These are phyloP conservation scores for Ichthyophthirius multifiliis DNA, from an alignment of 169 alveolate species.

Conservation along the genomic window DNA sequence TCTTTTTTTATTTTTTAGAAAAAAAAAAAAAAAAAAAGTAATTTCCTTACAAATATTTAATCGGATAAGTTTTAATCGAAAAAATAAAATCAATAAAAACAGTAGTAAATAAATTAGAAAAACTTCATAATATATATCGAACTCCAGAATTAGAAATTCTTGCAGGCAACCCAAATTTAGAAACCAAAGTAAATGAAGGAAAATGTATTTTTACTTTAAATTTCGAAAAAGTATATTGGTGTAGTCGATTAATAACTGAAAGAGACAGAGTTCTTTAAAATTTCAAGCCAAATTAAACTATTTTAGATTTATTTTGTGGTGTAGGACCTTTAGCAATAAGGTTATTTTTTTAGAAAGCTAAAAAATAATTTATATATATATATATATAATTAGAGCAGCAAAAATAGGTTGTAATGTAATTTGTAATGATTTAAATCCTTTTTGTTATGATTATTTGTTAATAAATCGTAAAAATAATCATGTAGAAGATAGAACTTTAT, in stretches of 20 bases:
- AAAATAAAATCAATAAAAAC: conserved; percentile 67
- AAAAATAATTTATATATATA: background rate
- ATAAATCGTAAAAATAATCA: conserved; percentile 62
- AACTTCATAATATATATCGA: conserved; percentile 33
- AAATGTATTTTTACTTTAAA: conserved; percentile 60
- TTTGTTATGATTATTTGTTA: conserved; percentile 57
- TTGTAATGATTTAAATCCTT: conserved; percentile 83
- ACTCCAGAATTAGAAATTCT: conserved; percentile 74
- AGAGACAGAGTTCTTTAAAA: conserved; percentile 65
- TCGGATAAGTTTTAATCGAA: conserved; percentile 77
- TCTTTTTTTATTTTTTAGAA: background rate
- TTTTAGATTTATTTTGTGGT: conserved; percentile 83
- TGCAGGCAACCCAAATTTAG: conserved; percentile 75
- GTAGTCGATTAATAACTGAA: conserved; percentile 69
- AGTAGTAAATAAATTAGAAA: conserved; percentile 74
- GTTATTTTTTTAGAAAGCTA: background rate
- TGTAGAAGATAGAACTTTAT: conserved; percentile 54
- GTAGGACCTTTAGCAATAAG: conserved; percentile 79
- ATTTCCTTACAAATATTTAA: conserved; percentile 53
- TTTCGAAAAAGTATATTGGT: conserved; percentile 77
- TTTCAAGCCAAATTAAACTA: conserved; percentile 53
- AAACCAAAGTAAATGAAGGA: conserved; percentile 72
- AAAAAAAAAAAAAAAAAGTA: conserved; percentile 10
- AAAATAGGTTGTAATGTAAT: conserved; percentile 57
- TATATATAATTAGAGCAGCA: conserved; percentile 46